Evolutionary conservation across 2,329 filamentous ascomycete genomes (phyloP).

Genomic region (Fusarium succisae): DNA sequence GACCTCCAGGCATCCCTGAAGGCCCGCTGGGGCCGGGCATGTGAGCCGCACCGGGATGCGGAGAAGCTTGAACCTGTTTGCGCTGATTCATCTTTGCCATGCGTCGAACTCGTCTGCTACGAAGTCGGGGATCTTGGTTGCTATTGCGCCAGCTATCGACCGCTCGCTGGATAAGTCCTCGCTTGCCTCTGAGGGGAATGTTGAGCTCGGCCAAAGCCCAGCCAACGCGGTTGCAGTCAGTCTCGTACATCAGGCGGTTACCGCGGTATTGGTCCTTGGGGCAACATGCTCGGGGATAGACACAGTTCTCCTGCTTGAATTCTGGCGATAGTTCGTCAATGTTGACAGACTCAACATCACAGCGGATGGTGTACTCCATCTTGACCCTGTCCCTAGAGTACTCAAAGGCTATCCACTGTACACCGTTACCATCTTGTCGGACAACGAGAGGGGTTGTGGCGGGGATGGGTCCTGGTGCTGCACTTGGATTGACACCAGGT

Average conservation of each 20-base stretch:
- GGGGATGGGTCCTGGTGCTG: constrained; percentile 94
- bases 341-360: constrained; percentile 96
- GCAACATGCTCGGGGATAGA: constrained; percentile 95
- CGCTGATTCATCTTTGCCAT: constrained; percentile 96
- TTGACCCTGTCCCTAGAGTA: constrained; percentile 97
- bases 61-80: constrained; percentile 72
- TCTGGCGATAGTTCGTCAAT: constrained; percentile 85
- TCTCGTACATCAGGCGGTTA: constrained; percentile 95
- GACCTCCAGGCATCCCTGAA: constrained; percentile 69
- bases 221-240: constrained; percentile 99
- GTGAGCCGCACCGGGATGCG: constrained; percentile 66
- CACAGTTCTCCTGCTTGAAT: constrained; percentile 98
- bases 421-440: constrained; percentile 92
- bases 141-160: constrained; percentile 99
- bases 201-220: constrained; percentile 97
- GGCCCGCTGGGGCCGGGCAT: constrained; percentile 75
- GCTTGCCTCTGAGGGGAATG: constrained; percentile 87
- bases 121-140: constrained; percentile 91
- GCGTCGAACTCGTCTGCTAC: constrained; percentile 89
- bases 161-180: constrained; percentile 93
- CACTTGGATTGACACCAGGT: constrained; percentile 80
- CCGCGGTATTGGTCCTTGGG: constrained; percentile 96
- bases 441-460: constrained; percentile 96
- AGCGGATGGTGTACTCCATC: constrained; percentile 99
- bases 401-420: constrained; percentile 99